Base-by-base conservation (phyloP, 495 filamentous ascomycete genomes). In the Niebla homalea region DNA sequence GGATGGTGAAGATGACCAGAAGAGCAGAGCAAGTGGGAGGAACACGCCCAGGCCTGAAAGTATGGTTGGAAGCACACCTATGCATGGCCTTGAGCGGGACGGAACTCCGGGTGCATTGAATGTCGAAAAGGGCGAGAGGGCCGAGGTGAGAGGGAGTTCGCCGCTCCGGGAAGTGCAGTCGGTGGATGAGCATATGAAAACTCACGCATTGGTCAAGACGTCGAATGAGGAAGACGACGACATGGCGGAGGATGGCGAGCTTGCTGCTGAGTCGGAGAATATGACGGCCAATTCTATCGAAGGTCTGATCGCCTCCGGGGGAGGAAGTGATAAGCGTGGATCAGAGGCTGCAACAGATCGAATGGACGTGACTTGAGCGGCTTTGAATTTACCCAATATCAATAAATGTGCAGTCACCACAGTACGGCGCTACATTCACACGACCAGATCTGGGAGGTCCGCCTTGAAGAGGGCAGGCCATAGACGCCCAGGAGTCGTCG, bases 21-120 rank as follows among this genome's bases (percentile, higher is more conserved):
- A 71, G 63, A 62, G 71, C 60, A 69, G 69, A 59, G 53, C 56
- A 51, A 73, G 73, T 38, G 78, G 74, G 43, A 75, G 71, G 14
- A 78, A 77, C 25, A 90, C 87, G 22, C 87, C 86, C 7, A 71
- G 75, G 39, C 75, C 77, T 3, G 83, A 84, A 20, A 72, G 61
- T 2, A 64, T 72, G 49, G 60, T 66, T 42, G 38, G 65, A 58
- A 73, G 70, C 29, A 62, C 78, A n/a, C 54, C 79, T 50, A 61
- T 70, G 47, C 60, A 70, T 57, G 58, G 71, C 59, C 61, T 72
- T 55, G 67, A 55, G 57, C 38, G 69, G 63, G 38, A 71, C 67
- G 54, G 63, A 45, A 53, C 59, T 4, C 56, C 64, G 42, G 51
- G 51, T 11, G 53, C 57, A 11, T 49, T 75, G 42, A 60, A 63